Evolutionary conservation across 306 rosid species (phyloP), one percentile per base, ranked within the genome.

Genomic region (Lupinus albus): DNA sequence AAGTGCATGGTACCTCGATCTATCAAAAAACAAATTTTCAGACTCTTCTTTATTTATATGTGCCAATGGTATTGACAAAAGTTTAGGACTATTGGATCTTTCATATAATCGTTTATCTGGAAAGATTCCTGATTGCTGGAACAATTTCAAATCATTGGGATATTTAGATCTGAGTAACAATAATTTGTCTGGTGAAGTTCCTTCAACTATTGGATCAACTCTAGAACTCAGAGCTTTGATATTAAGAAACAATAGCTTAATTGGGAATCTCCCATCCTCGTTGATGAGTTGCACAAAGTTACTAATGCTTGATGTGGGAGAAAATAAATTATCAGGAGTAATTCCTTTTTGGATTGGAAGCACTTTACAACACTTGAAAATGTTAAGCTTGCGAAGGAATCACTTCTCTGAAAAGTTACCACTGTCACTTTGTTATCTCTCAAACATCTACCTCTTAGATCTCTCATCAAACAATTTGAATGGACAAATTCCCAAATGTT

Each of bases 281-380:
- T 47, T 74, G 61, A 74, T 5, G 33, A 55, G 9, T 55, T 74
- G 73, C 53, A 35, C 60, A 18, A 74, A 68, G 14, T 13, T 73
- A 7, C 9, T 17, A 6, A 53, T 63, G 71, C 21, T 63, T 2
- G 71, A 73, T 53, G 30, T n/a, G 3, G 71, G 49, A 18, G 49
- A 73, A 28, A 75, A 75, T 13, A 28, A 14, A 60, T 44, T 76
- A 15, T 64, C 53, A 13, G 72, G 72, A 21, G 17, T 0, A 0
- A 11, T 76, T 9, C 81, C 81, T 61, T 20, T 52, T 13, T 76
- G 76, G 81, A 70, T 76, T 0, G 81, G 81, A 4, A 30, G 8
- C 8, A 1, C 1, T 3, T 44, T 76, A 6, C 49, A 33, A 45
- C 18, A 44, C 4, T 11, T 76, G 15, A 21, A 44, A 28, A 63